Evolutionary conservation across 176 grass and related monocot genomes (phyloP), one percentile per base, ranked within the genome.

Genomic region (Avena insularis): DNA sequence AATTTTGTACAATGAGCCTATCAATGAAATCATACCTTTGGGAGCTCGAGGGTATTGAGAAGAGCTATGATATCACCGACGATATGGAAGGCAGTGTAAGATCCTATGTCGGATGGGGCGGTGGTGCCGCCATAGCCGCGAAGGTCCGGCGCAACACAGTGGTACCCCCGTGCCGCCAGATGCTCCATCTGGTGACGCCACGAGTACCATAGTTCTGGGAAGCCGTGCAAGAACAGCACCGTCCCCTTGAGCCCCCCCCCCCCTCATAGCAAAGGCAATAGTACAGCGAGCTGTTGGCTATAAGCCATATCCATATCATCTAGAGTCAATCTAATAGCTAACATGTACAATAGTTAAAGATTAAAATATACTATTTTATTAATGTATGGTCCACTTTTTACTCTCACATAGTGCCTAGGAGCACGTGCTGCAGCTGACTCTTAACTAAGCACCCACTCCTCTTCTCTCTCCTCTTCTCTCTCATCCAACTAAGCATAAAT

Each of bases 201-300:
- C 9, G 68, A 45, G 68, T 71, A 71, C 68, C 68, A 71, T 45
- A 71, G 36, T 2, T 71, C 68, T 38, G 68, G 68, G 19, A 71
- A 71, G 17, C 68, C 68, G 1, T 71, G 68, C 19, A 71, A 9
- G 68, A 71, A 71, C 68, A 71, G 12, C 16, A 71, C 68, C 0
- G 68, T n/a, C 9, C 68, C 68, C 38, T 45, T 71, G 36, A 36
- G n/a, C 1, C 10, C 0, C 68, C 9, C 38, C 17, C 23, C 23
- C 23, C 23, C 23, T 23, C 23, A 23, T 23, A 23, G 23, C 23
- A 23, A 23, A 23, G 23, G 23, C 23, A 23, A 23, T 23, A 23
- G 23, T 23, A 23, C 23, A 23, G 23, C 23, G 0, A 23, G 23
- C 23, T 23, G 23, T 23, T 23, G 23, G 23, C 23, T 23, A 23